A percentile compares a stretch with the other conserved stretches of the same genome.
Conservation (phyloP, 306 rosid species). For the Geum urbanum region DNA sequence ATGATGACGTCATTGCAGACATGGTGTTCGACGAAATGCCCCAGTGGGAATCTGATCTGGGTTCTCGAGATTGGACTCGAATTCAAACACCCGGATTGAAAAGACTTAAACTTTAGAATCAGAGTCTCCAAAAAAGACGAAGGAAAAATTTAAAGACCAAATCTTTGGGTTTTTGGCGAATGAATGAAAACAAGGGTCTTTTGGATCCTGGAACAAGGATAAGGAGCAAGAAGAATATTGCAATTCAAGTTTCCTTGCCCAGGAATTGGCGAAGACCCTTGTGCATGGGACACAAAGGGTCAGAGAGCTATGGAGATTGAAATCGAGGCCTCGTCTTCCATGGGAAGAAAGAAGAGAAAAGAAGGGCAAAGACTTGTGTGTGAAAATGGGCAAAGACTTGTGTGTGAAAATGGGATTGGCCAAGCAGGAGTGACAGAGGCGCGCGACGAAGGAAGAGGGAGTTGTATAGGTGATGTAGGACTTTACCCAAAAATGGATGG, state of each 20-base stretch:
- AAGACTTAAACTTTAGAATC: neutral
- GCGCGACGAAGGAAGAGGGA: too few species aligned
- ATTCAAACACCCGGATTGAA: neutral
- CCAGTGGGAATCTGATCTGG: neutral
- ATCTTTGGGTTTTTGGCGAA: neutral
- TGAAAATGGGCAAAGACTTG: neutral
- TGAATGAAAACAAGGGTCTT: neutral
- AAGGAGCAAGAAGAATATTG: neutral
- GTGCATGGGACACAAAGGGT: neutral
- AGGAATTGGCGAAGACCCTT: constrained; percentile 14
- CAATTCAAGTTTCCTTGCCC: constrained; percentile 12
- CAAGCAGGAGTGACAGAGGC: neutral
- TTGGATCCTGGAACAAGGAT: constrained; percentile 22
- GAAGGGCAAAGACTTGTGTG: neutral
- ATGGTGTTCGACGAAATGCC: constrained; percentile 1
- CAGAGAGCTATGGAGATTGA: neutral
- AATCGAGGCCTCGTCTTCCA: neutral
- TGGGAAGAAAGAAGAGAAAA: neutral
- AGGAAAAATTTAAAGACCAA: neutral
- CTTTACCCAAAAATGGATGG: constrained; percentile 7
- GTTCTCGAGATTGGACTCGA: neutral
- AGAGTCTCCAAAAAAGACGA: neutral
- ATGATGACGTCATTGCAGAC: constrained; percentile 21
- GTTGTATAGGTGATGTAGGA: neutral
- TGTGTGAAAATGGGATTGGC: neutral